Base-by-base conservation (phyloP, 2,329 filamentous ascomycete species). In the Diaporthe batatas region DNA sequence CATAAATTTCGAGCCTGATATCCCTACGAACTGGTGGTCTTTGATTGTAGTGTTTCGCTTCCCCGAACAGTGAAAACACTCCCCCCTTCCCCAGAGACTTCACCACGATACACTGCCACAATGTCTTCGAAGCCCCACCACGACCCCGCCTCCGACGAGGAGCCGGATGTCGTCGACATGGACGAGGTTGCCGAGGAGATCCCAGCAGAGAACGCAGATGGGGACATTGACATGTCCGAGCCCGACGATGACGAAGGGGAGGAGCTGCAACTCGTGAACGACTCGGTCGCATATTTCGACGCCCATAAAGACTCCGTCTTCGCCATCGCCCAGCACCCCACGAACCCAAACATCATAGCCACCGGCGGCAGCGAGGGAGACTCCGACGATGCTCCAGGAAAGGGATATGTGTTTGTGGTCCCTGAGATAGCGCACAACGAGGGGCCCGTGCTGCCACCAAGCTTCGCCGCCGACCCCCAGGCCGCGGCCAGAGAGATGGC, bases 211-310 rank as follows among this genome's bases (percentile, higher is more conserved):
- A 86, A 86, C 57, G 88, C 83, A n/a, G 88, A 89, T 68, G 84
- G 77, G 12, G 77, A 78, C 34, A 78, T 80, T 74, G 77, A 78
- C 74, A 78, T 73, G 83, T 73, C 75, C 64, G 78, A 76, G 62
- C 74, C 76, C 44, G 76, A 77, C 34, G 76, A 75, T 36, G 87
- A 89, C 59, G 84, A 86, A 47, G 84, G 86, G 36, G 88, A 91
- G 77, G 94, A 96, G 81, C 91, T 98, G 54, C 84, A 90, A 54
- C 87, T 98, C 8, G 91, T 96, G 75, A 99, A 98, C 86, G 96
- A 99, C 87, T 97, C 94, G 76, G 87, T 92, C 76, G 96, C 94
- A 74, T 96, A 97, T 86, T 98, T 98, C 80, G 96, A 98, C 85
- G 83, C 85, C 47, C 94, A 98, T 85, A 93, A 91, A 77, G 95